These are phyloP conservation scores for Mrakiaceae sp. DNA, from an alignment of 1,284 basidiomycete genomes.

Conservation along the genomic window DNA sequence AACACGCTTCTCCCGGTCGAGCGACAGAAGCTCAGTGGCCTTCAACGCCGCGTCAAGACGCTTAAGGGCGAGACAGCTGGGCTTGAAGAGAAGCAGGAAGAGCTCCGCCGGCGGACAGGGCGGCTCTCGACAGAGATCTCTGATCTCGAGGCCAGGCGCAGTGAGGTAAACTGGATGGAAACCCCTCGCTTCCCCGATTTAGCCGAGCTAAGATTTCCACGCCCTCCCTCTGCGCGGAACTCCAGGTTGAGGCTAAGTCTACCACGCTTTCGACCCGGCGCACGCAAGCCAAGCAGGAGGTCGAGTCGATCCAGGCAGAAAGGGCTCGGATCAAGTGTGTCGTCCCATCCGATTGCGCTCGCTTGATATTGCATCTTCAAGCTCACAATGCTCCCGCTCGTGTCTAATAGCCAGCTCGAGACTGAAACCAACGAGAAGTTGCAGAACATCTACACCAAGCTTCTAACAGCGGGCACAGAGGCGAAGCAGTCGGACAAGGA, in stretches of 20 bases:
- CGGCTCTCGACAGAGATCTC: constrained; percentile 53
- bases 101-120: constrained; percentile 49
- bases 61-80: constrained; percentile 48
- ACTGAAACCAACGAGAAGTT: constrained; percentile 85
- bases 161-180: background rate
- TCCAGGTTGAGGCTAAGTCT: constrained; percentile 49
- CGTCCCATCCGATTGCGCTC: too few species aligned
- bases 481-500: constrained; percentile 77
- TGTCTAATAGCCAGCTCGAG: constrained; percentile 59
- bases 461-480: constrained; percentile 78
- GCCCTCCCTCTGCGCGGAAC: background rate
- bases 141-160: constrained; percentile 44
- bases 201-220: too few species aligned
- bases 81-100: constrained; percentile 49
- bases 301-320: constrained; percentile 29
- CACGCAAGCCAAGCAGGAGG: constrained; percentile 27
- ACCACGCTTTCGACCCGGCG: constrained; percentile 15
- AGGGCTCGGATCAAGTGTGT: constrained; percentile 27
- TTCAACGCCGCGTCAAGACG: constrained; percentile 73
- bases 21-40: constrained; percentile 70
- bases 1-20: constrained; percentile 71
- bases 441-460: constrained; percentile 65
- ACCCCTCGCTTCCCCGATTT: too few species aligned
- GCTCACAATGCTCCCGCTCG: background rate
- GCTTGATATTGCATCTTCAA: constrained; percentile 1